Base-by-base conservation (phyloP, 1,284 basidiomycete species). In the Leccinum ponderosum region DNA sequence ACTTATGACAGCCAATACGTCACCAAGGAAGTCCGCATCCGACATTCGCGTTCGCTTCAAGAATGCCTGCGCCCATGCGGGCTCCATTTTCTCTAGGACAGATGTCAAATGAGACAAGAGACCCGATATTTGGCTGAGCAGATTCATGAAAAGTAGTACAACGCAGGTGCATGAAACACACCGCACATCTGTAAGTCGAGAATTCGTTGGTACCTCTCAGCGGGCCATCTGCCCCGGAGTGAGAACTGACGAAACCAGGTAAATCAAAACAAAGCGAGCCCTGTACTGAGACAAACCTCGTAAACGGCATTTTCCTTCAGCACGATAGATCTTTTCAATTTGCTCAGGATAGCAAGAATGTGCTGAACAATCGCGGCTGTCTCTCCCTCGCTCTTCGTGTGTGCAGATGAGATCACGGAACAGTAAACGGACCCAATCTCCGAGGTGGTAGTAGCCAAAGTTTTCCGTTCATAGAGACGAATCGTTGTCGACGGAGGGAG, bases 11-110 rank as follows among this genome's bases (percentile, higher is more conserved):
- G 91, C 89, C 11, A 94, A 78, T 8, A 93, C 81, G 64, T 95
- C 93, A 2, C 93, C 94, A 61, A 95, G 86, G 67, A 95, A 95
- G 63, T 89, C 84, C 0, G 90, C 83, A 71, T 95, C 92, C 12
- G 89, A 76, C 64, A 95, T 84, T 1, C 91, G 81, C 0, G 92
- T 93, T 20, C 93, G 78, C 17, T 83, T 82, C 15, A 95, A 79
- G 63, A 95, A 86, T 0, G 93, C 93, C 29, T 82, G 83, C 17
- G 85, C 83, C 93, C 90, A 95, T 14, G 83, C 77, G 0, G 86
- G 84, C 57, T 91, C 87, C 55, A 91, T 77, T 62, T 86, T 82
- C 61, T 86, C 83, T 5, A 88, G 76, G 6, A 87, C 80, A 1
- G 87, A 87, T 75, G 86, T 79, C 14, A 91, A 72, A 67, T 90